phyloP scores from a whole-genome alignment of 805 yeast species.

The Ogataea siamensis region DNA sequence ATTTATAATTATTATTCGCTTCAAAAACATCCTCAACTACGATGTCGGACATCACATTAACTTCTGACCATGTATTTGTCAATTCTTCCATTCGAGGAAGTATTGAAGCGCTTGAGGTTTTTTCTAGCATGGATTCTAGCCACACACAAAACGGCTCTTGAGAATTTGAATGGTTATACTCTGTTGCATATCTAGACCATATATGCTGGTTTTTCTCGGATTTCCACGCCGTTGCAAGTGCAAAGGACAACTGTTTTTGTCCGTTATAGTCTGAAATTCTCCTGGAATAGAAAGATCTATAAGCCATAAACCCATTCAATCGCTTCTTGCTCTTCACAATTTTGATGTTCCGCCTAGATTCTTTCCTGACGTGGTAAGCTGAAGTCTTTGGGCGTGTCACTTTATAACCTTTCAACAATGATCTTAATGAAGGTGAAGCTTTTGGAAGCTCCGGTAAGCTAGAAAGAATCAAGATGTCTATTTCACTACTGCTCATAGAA shows the following conservation, averaged over 20 bases:
- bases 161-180: constrained; percentile 25
- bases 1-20: too few relatives aligned
- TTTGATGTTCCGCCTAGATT: not conserved
- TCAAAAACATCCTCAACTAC: constrained; percentile 22
- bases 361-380: not conserved
- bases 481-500: not conserved
- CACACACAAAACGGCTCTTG: constrained; percentile 16
- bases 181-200: constrained; percentile 35
- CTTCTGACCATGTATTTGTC: constrained; percentile 11
- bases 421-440: not conserved
- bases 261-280: constrained; percentile 8
- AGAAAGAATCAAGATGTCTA: not conserved
- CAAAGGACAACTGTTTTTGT: constrained; percentile 16
- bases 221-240: constrained; percentile 27
- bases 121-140: constrained; percentile 16
- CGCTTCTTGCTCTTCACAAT: not conserved
- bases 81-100: too few relatives aligned
- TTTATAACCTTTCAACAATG: not conserved
- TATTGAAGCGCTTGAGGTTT: constrained; percentile 2
- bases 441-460: not conserved
- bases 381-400: not conserved
- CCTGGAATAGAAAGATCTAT: constrained; percentile 17
- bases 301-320: constrained; percentile 22
- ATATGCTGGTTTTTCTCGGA: constrained; percentile 26
- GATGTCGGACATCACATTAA: constrained; percentile 17